phyloP scores from a whole-genome alignment of 2,329 filamentous ascomycete species.

The Acarospora socialis region DNA sequence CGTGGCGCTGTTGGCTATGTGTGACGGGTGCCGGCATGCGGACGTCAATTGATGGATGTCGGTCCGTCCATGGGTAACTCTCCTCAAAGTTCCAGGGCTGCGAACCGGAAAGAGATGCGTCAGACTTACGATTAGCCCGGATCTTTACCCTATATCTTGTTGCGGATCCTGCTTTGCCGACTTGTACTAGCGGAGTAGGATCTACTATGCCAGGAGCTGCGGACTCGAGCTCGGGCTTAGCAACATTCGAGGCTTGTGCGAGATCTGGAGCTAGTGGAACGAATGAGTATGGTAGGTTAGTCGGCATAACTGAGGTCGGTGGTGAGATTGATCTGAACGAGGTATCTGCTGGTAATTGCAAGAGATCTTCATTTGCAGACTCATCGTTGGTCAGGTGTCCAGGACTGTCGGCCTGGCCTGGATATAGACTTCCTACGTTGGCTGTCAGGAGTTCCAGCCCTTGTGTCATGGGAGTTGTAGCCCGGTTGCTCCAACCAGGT shows the following conservation, averaged over 20 bases:
- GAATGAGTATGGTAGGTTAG: not conserved
- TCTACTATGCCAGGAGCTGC: no score
- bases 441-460: no score
- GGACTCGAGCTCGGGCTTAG: not conserved
- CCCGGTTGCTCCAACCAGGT: no score
- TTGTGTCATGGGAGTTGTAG: no score
- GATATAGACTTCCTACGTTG: no score
- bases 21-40: constrained; percentile 6
- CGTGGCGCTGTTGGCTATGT: not conserved
- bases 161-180: not conserved
- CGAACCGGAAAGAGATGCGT: constrained; percentile 8
- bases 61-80: constrained; percentile 14
- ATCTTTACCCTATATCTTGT: constrained; percentile 1
- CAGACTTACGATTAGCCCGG: constrained; percentile 1
- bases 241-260: not conserved
- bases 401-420: no score
- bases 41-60: constrained; percentile 10
- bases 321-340: not conserved
- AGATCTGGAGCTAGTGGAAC: not conserved
- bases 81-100: constrained; percentile 14
- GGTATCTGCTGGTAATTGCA: not conserved
- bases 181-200: no score
- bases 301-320: not conserved
- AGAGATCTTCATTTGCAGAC: no score
- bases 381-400: no score